Conservation (phyloP, 2,329 filamentous ascomycete species). For the Zymoseptoria tritici region DNA sequence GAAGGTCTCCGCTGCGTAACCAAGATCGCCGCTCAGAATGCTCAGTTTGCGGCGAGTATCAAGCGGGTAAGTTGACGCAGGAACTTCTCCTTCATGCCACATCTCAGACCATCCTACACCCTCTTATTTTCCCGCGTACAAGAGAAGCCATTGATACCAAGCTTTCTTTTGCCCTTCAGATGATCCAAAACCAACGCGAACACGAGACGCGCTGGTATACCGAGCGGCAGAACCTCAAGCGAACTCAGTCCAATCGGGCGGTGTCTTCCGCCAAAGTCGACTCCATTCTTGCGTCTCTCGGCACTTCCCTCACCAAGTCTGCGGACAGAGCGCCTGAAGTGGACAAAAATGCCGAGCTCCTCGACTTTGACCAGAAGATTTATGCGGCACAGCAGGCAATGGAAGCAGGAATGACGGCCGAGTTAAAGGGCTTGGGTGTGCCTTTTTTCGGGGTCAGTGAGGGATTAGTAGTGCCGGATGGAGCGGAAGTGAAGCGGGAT, state of each 20-base stretch:
- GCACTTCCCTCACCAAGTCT: conserved; percentile 7
- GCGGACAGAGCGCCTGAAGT: conserved; percentile 6
- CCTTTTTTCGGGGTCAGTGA: conserved; percentile 52
- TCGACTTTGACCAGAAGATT: conserved; percentile 55
- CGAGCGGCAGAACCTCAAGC: conserved; percentile 29
- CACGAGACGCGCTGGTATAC: conserved; percentile 53
- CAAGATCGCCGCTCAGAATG: conserved; percentile 40
- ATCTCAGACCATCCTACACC: too few species aligned
- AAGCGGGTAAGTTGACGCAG: conserved; percentile 30
- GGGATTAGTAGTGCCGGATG: conserved; percentile 35
- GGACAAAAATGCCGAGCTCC: conserved; percentile 46
- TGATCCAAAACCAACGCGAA: conserved; percentile 56
- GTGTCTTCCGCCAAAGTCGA: conserved; percentile 23
- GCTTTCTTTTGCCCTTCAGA: conserved; percentile 28
- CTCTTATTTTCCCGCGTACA: too few species aligned
- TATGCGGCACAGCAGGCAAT: conserved; percentile 53
- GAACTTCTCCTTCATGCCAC: not conserved
- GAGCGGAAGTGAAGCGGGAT: conserved; percentile 9
- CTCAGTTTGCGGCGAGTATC: conserved; percentile 34
- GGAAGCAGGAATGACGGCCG: conserved; percentile 49
- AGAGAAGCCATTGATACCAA: conserved; percentile 21
- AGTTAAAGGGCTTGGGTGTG: conserved; percentile 51
- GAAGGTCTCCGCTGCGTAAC: conserved; percentile 40
- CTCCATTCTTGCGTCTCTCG: conserved; percentile 26
- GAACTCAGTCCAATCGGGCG: conserved; percentile 23